Conservation (phyloP, 768 basidiomycete genomes). For the Tricholoma sp. region DNA sequence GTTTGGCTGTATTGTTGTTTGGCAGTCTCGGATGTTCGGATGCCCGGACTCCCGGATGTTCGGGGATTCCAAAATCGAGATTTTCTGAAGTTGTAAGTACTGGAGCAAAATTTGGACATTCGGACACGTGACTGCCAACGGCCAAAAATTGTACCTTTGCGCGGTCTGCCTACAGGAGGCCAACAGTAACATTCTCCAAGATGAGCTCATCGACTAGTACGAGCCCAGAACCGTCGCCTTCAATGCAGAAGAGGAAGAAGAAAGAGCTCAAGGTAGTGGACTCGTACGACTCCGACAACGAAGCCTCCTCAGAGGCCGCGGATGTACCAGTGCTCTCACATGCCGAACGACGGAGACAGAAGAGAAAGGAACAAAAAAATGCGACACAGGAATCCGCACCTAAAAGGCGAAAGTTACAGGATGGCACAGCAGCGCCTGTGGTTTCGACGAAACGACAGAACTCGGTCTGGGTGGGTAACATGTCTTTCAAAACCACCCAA, state of each 20-base stretch:
- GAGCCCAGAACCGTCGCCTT: conserved; percentile 23
- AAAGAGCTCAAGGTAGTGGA: conserved; percentile 9
- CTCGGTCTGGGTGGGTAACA: conserved; percentile 94
- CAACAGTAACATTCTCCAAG: not conserved
- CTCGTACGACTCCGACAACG: conserved; percentile 13
- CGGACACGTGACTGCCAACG: not conserved
- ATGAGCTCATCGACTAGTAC: conserved; percentile 30
- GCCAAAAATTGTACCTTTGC: too few relatives aligned
- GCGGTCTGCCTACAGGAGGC: too few relatives aligned
- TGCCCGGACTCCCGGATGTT: too few relatives aligned
- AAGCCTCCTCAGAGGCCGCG: conserved; percentile 21
- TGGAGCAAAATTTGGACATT: too few relatives aligned
- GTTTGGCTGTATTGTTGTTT: too few relatives aligned
- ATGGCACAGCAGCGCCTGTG: conserved; percentile 27
- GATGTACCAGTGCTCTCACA: conserved; percentile 65
- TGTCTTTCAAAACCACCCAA: conserved; percentile 83
- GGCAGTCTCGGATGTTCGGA: too few relatives aligned
- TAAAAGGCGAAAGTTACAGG: conserved; percentile 46
- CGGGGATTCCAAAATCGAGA: too few relatives aligned
- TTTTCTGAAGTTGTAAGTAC: too few relatives aligned
- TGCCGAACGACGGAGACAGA: conserved; percentile 63
- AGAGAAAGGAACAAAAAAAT: conserved; percentile 35
- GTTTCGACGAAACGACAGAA: conserved; percentile 58
- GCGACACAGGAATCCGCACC: conserved; percentile 20
- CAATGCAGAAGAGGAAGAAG: conserved; percentile 26